Evolutionary conservation across 2,329 filamentous ascomycete species (phyloP).

Genomic region (Camptophora hylomeconis): DNA sequence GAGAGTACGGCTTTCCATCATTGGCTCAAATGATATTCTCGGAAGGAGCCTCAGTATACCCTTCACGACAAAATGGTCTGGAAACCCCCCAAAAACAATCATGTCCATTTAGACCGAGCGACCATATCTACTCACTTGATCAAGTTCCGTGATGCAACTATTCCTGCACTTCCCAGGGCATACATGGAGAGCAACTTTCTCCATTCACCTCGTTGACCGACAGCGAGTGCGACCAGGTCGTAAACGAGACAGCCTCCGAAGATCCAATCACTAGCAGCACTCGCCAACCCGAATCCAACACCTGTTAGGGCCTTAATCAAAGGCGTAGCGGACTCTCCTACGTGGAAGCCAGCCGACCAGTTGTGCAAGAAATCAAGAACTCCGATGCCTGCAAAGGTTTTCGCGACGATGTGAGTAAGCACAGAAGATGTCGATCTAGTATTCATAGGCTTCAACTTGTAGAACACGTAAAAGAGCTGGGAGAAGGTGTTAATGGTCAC

Average conservation of each 20-base stretch:
- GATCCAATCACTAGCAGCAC: constrained; percentile 44
- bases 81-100: no score
- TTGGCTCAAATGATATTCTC: no score
- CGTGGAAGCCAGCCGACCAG: constrained; percentile 42
- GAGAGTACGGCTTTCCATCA: no score
- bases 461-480: constrained; percentile 42
- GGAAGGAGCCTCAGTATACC: no score
- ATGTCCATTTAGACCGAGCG: no score
- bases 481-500: constrained; percentile 42
- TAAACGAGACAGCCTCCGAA: constrained; percentile 48
- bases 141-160: constrained; percentile 41
- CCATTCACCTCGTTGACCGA: constrained; percentile 42
- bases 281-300: constrained; percentile 38
- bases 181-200: constrained; percentile 38
- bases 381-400: constrained; percentile 48
- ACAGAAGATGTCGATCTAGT: constrained; percentile 36
- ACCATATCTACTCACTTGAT: constrained; percentile 40
- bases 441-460: constrained; percentile 37
- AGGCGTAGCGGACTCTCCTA: constrained; percentile 32
- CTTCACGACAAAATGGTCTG: no score
- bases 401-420: constrained; percentile 45
- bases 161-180: constrained; percentile 38
- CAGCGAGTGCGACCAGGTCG: constrained; percentile 40
- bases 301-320: constrained; percentile 40
- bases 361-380: constrained; percentile 49